Evolutionary conservation across 257 asterid genomes (phyloP).

Genomic region (Coffea canephora): DNA sequence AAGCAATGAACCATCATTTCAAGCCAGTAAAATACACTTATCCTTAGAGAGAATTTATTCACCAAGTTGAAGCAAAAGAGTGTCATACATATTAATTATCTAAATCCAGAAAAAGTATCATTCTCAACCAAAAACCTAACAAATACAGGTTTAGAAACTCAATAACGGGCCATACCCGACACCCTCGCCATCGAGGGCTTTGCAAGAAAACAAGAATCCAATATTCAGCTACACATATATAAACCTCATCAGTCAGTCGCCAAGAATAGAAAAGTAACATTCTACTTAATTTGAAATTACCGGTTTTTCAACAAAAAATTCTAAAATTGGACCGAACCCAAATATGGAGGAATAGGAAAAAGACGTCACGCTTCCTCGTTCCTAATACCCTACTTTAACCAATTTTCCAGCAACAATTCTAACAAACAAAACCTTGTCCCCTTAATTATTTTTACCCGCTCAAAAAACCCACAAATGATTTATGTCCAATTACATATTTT

Average conservation of each 20-base stretch:
- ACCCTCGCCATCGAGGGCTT: neutral
- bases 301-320: neutral
- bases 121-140: neutral
- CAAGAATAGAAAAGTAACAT: neutral
- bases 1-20: too few relatives aligned
- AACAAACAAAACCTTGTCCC: neutral
- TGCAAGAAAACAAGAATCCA: neutral
- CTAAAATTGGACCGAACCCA: neutral
- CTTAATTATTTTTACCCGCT: too few relatives aligned
- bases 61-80: too few relatives aligned
- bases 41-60: too few relatives aligned
- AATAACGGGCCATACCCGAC: neutral
- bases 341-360: neutral
- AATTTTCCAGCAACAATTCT: neutral
- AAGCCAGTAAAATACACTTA: too few relatives aligned
- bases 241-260: neutral
- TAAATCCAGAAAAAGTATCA: too few relatives aligned
- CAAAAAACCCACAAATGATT: neutral
- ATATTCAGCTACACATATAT: neutral
- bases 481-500: neutral
- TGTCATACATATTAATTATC: too few relatives aligned
- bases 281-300: neutral
- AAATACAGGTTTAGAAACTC: neutral
- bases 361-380: neutral
- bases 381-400: neutral